Base-by-base conservation (phyloP, 148 eudicot species). In the Camellia japonica region DNA sequence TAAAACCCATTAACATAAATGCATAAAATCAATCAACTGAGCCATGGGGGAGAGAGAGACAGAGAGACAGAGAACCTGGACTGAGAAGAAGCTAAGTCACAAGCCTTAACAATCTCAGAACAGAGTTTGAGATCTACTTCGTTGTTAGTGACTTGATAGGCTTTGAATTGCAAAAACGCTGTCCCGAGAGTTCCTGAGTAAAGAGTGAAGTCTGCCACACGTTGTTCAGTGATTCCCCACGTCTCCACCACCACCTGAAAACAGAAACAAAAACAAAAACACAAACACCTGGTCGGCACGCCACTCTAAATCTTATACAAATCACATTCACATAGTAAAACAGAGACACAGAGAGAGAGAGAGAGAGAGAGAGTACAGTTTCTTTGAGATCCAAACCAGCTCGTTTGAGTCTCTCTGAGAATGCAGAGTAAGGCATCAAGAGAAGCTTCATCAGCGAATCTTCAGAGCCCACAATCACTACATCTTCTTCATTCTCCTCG, bases 121-220 rank as follows among this genome's bases (percentile, higher is more conserved):
- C 87, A 82, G 41, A 90, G 85, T 68, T 52, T 49, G 71, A 92
- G 91, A 59, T 91, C 92, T 46, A 75, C 79, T 74, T 30, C 66
- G 74, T 88, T 87, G 15, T 80, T 73, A 8, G 90, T 87, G 46
- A 89, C 80, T 78, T 80, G 86, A 51, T 84, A 91, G 44, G 91
- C 67, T 75, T 83, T 87, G 16, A 87, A 85, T 15, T 87, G 87
- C 88, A 89, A 85, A 74, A 84, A 85, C 38, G 90, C 97, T 78
- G 93, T 93, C 5, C 97, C 97, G 75, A 89, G 90, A 66, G 86
- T 23, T 5, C 97, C 97, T 14, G 63, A 52, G 81, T 91, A 91
- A 14, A 89, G 87, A 46, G 80, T 79, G 71, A 80, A 91, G 68
- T 93, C 85, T 59, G 73, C 63, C 18, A 88, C 85, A 1, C 18